Evolutionary conservation across 1,139 yeast species (phyloP), one percentile per base, ranked within the genome.

Genomic region (Lodderomyces pseudojiufengensis): DNA sequence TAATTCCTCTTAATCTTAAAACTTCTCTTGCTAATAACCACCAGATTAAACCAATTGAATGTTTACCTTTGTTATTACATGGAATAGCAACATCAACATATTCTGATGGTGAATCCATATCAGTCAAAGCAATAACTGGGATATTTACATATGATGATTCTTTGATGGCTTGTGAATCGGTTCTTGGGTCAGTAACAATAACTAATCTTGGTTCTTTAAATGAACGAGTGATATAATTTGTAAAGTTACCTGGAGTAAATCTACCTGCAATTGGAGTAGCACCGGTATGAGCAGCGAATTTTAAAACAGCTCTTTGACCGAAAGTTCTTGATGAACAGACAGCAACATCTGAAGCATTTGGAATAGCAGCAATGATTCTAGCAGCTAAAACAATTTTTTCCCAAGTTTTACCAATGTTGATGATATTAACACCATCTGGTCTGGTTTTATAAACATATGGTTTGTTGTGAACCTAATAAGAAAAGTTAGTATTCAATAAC

Each of bases 171-270:
- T 92, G 98, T 65, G 96, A 85, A 69, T 92, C 98, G 59, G 97
- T 90, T 81, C 98, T 92, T 80, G 99, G 98, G 79, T 92, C 98
- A 63, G 98, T 92, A 64, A 92, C 98, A 63, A 92, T 78, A 71
- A 92, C 88, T 71, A 94, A 83, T 80, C 98, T 87, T 82, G 99
- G 99, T 80, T 94, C 99, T 80, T 90, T 92, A 96, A 92, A 94
- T 60, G 97, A 87, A 78, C 97, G 94, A 76, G 98, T 94, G 81
- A 90, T 92, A 81, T 94, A 94, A 81, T 94, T 94, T 72, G 99
- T 94, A 90, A 94, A 94, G 81, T 86, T 84, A 85, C 99, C 99
- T 76, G 99, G 99, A 62, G 98, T 94, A 88, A 94, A 94, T 80
- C 99, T 90, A 76, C 98, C 98, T 61, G 98, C 98, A 76, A 94